Evolutionary conservation across 2,329 filamentous ascomycete genomes (phyloP).

Genomic region (Lecanicillium sp.): DNA sequence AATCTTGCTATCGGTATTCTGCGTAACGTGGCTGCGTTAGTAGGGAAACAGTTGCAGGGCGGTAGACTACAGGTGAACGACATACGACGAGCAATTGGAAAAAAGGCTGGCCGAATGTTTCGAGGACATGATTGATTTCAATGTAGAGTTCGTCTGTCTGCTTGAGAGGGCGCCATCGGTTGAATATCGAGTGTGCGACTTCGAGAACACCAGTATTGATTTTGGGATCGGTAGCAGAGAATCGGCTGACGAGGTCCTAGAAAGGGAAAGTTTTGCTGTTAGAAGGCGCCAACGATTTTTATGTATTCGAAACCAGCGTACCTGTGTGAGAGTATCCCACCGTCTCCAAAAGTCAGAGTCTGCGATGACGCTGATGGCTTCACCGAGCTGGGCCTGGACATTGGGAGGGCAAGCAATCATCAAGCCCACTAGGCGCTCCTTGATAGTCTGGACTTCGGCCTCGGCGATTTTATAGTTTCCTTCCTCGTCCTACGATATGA

Average conservation of each 20-base stretch:
- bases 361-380: slow-evolving; percentile 93
- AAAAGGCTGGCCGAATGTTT: slow-evolving; percentile 77
- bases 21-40: slow-evolving; percentile 12
- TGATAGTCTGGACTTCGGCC: slow-evolving; percentile 83
- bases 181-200: slow-evolving; percentile 97
- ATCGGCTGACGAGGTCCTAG: slow-evolving; percentile 77
- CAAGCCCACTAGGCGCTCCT: slow-evolving; percentile 86
- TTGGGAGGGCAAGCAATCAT: slow-evolving; percentile 88
- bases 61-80: not conserved
- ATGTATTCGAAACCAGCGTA: slow-evolving; percentile 29
- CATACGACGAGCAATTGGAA: slow-evolving; percentile 67
- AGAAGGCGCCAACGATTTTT: too few species aligned
- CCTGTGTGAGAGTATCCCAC: slow-evolving; percentile 92
- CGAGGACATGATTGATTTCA: slow-evolving; percentile 93
- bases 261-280: not conserved
- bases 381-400: slow-evolving; percentile 89
- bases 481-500: slow-evolving; percentile 64
- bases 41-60: not conserved
- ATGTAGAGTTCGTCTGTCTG: slow-evolving; percentile 85
- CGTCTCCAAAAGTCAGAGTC: slow-evolving; percentile 95
- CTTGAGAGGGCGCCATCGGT: slow-evolving; percentile 89
- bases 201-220: slow-evolving; percentile 92
- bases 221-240: slow-evolving; percentile 72
- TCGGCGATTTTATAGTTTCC: slow-evolving; percentile 81
- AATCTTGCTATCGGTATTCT: slow-evolving; percentile 64